phyloP scores from a whole-genome alignment of 306 rosid genomes.

The Lupinus albus region DNA sequence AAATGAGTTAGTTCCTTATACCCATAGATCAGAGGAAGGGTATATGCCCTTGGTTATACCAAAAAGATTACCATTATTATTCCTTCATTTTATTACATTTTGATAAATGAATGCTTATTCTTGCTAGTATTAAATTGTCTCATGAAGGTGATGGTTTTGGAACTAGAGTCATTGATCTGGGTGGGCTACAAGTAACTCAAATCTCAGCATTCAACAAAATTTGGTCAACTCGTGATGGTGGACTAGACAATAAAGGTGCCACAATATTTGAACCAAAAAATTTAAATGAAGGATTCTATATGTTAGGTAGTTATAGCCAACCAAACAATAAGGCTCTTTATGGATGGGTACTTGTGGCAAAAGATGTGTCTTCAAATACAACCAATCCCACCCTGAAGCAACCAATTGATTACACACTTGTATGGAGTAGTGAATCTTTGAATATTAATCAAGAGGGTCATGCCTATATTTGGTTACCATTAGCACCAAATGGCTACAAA shows the following conservation, averaged over 20 bases:
- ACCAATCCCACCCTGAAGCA: conserved; percentile 8
- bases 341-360: conserved; percentile 69
- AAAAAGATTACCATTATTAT: no score
- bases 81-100: no score
- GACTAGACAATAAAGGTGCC: conserved; percentile 60
- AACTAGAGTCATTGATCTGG: conserved; percentile 62
- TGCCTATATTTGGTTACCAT: no score
- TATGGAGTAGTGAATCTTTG: no score
- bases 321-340: conserved; percentile 65
- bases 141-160: conserved; percentile 57
- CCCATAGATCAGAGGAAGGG: no score
- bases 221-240: conserved; percentile 65
- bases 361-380: conserved; percentile 39
- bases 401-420: no score
- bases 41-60: no score
- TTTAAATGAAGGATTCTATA: conserved; percentile 64
- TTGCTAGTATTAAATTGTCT: neutral
- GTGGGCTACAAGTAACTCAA: conserved; percentile 61
- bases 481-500: no score
- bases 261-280: conserved; percentile 61
- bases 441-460: no score
- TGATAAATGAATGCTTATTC: neutral
- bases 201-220: conserved; percentile 58
- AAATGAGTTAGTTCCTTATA: no score
- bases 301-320: conserved; percentile 67